Evolutionary conservation across 495 filamentous ascomycete species (phyloP).

Genomic region (Bryoglossum gracile): DNA sequence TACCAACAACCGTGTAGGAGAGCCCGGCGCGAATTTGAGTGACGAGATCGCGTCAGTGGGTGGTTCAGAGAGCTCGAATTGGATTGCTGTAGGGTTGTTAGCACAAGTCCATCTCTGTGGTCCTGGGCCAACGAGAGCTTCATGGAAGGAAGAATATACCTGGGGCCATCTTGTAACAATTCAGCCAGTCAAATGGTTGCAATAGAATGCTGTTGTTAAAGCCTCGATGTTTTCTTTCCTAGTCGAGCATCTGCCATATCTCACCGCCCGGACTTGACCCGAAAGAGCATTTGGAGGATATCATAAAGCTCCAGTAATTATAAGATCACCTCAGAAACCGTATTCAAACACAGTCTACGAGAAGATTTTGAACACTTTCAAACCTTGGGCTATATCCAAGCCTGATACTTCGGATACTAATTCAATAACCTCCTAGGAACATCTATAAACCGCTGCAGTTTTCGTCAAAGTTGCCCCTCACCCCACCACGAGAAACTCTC

Average conservation of each 20-base stretch:
- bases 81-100: constrained; percentile 36
- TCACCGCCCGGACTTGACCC: no score
- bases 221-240: background rate
- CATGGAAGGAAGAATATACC: constrained; percentile 11
- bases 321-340: no score
- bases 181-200: background rate
- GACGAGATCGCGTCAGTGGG: constrained; percentile 87
- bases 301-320: no score
- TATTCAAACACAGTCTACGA: no score
- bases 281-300: no score
- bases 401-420: background rate
- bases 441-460: no score
- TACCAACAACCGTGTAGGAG: constrained; percentile 66
- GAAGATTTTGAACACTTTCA: background rate
- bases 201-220: background rate
- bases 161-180: constrained; percentile 23
- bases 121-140: no score
- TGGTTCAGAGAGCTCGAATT: constrained; percentile 65
- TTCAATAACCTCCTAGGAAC: no score
- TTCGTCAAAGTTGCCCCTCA: constrained; percentile 16
- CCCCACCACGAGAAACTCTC: no score
- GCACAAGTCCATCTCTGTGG: background rate
- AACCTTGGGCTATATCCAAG: background rate
- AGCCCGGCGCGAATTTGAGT: constrained; percentile 68
- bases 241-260: background rate